Evolutionary conservation across 2,329 filamentous ascomycete species (phyloP).

Genomic region (Fusarium sarcochroum): DNA sequence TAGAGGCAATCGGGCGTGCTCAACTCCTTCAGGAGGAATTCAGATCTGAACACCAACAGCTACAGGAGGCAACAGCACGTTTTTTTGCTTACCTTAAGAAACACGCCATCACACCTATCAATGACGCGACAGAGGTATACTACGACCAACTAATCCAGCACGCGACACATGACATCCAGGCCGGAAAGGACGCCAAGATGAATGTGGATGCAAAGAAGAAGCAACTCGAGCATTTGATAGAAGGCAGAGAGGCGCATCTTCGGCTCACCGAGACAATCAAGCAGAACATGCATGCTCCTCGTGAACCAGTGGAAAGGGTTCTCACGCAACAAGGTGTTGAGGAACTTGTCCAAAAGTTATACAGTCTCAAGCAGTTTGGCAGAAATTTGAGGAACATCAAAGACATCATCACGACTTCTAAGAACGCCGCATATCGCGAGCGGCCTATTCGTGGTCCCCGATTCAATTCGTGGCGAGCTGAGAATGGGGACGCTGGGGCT

Average conservation of each 20-base stretch:
- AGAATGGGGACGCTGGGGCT: not conserved
- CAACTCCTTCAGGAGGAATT: slow-evolving; percentile 5
- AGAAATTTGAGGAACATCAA: slow-evolving; percentile 15
- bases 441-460: not conserved
- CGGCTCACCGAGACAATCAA: slow-evolving; percentile 32
- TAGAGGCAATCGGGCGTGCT: not conserved
- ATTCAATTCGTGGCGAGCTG: not conserved
- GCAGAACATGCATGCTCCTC: slow-evolving; percentile 14
- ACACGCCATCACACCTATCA: slow-evolving; percentile 10
- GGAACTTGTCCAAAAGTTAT: slow-evolving; percentile 13
- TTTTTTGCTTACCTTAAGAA: slow-evolving; percentile 25
- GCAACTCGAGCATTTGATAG: slow-evolving; percentile 5
- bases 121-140: slow-evolving; percentile 24
- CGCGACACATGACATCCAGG: slow-evolving; percentile 12
- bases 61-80: slow-evolving; percentile 8
- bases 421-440: not conserved
- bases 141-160: slow-evolving; percentile 18
- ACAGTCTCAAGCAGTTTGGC: slow-evolving; percentile 29
- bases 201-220: slow-evolving; percentile 16
- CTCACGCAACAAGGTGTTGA: slow-evolving; percentile 16
- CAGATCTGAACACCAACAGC: not conserved
- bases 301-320: not conserved
- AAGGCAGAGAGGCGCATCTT: slow-evolving; percentile 21
- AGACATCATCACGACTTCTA: slow-evolving; percentile 1
- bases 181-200: not conserved